phyloP scores from a whole-genome alignment of 2,329 filamentous ascomycete species.

The Colletotrichum karsti region DNA sequence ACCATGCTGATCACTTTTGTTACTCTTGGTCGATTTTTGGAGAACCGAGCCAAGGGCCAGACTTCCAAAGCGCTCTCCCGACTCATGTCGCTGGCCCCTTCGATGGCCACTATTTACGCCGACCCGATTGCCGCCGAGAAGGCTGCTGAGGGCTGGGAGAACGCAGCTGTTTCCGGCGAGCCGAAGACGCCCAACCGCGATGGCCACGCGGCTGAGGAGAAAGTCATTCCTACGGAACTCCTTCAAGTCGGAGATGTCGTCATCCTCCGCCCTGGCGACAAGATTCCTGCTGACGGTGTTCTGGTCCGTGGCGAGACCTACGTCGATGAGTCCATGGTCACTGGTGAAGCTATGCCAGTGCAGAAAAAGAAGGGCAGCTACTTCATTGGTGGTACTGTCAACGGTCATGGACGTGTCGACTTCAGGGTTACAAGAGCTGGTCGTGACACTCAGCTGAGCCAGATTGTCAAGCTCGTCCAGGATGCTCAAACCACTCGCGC shows the following conservation, averaged over 20 bases:
- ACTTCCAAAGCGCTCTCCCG: conserved; percentile 93
- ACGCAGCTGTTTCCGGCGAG: conserved; percentile 47
- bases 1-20: conserved; percentile 99
- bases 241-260: conserved; percentile 95
- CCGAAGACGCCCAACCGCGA: conserved; percentile 54
- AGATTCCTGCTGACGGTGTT: conserved; percentile 91
- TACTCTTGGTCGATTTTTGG: conserved; percentile 87
- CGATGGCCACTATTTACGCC: conserved; percentile 95
- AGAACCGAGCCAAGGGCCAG: conserved; percentile 95
- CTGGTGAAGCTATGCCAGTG: conserved; percentile 95
- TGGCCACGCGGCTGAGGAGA: conserved; percentile 79
- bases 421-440: conserved; percentile 93
- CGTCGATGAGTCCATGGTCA: conserved; percentile 98
- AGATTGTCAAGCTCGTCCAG: conserved; percentile 98
- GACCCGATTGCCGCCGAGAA: conserved; percentile 96
- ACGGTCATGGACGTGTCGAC: conserved; percentile 89
- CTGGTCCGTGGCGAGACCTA: conserved; percentile 92
- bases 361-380: conserved; percentile 83
- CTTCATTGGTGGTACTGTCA: conserved; percentile 94
- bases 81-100: conserved; percentile 94
- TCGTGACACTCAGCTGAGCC: conserved; percentile 94
- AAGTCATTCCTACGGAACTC: conserved; percentile 89
- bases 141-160: conserved; percentile 81
- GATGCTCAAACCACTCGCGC: conserved; percentile 94
- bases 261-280: conserved; percentile 91